Evolutionary conservation across 345 rosid species (phyloP).

Genomic region (Aquilaria yunnanensis): DNA sequence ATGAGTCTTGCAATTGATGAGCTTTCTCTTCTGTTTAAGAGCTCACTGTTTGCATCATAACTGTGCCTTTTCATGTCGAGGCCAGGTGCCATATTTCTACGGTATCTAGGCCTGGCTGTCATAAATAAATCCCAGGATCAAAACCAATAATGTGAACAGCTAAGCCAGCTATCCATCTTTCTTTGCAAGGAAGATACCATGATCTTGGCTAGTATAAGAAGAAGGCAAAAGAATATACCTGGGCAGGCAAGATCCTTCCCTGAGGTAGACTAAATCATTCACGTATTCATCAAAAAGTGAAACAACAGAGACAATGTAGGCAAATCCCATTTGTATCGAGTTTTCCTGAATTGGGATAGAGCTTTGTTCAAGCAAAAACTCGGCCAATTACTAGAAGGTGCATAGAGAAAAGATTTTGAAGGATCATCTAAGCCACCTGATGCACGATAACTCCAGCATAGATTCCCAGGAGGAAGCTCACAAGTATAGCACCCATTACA

Average conservation of each 20-base stretch:
- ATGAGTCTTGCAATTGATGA: conserved; percentile 33
- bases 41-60: conserved; percentile 24
- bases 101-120: conserved; percentile 80
- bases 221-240: conserved; percentile 31
- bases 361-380: conserved; percentile 16
- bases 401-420: background rate
- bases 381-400: background rate
- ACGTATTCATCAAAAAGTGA: conserved; percentile 77
- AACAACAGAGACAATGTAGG: conserved; percentile 54
- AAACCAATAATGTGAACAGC: background rate
- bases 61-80: conserved; percentile 23
- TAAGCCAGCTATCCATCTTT: background rate
- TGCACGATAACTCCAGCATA: conserved; percentile 63
- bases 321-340: conserved; percentile 59
- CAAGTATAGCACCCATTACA: conserved; percentile 40
- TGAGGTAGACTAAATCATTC: conserved; percentile 71
- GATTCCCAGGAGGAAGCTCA: conserved; percentile 66
- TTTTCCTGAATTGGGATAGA: conserved; percentile 48
- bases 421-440: conserved; percentile 40
- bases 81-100: conserved; percentile 26
- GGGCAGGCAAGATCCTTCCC: conserved; percentile 78
- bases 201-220: background rate
- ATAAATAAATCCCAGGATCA: conserved; percentile 20
- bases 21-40: conserved; percentile 37
- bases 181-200: background rate